A percentile compares a stretch with the other conserved stretches of the same genome.
Conservation (phyloP, 768 basidiomycete species). For the Phlebiopsis flavidoalba region DNA sequence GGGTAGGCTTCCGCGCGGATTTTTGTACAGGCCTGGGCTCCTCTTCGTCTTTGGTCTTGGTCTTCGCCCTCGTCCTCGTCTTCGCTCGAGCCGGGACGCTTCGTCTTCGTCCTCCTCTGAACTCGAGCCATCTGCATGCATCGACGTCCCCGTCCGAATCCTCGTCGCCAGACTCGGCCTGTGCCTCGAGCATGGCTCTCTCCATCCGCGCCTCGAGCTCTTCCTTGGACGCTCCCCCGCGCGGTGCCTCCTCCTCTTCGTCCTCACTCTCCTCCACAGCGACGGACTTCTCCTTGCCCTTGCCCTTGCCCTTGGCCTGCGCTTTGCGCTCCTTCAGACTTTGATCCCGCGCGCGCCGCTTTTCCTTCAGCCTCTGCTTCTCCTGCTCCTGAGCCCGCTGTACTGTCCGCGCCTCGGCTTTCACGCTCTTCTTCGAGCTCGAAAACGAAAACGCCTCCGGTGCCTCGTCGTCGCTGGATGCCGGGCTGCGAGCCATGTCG, state of each 20-base stretch:
- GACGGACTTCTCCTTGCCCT: conserved; percentile 12
- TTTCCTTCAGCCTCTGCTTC: conserved; percentile 36
- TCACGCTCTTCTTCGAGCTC: conserved; percentile 37
- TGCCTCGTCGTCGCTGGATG: conserved; percentile 35
- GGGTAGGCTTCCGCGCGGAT: neutral
- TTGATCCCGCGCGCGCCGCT: conserved; percentile 44
- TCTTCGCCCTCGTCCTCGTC: conserved; percentile 18
- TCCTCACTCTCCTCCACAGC: conserved; percentile 12
- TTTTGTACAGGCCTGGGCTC: too few relatives aligned
- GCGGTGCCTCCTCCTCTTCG: neutral
- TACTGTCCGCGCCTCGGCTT: conserved; percentile 32
- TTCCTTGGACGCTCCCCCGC: neutral
- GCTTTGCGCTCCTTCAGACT: conserved; percentile 44
- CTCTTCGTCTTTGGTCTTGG: conserved; percentile 10
- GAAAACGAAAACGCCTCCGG: conserved; percentile 49
- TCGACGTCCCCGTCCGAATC: conserved; percentile 24
- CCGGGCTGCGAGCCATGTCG: conserved; percentile 4
- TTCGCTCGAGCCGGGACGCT: conserved; percentile 1
- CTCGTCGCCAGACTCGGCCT: conserved; percentile 24
- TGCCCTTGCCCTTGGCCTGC: conserved; percentile 10
- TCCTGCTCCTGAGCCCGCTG: conserved; percentile 32
- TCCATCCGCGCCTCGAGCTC: conserved; percentile 32
- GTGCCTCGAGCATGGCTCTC: conserved; percentile 37
- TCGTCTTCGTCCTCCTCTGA: conserved; percentile 12
- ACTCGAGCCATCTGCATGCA: neutral